Base-by-base conservation (phyloP, 768 basidiomycete species). In the Naematelia aurantialba region DNA sequence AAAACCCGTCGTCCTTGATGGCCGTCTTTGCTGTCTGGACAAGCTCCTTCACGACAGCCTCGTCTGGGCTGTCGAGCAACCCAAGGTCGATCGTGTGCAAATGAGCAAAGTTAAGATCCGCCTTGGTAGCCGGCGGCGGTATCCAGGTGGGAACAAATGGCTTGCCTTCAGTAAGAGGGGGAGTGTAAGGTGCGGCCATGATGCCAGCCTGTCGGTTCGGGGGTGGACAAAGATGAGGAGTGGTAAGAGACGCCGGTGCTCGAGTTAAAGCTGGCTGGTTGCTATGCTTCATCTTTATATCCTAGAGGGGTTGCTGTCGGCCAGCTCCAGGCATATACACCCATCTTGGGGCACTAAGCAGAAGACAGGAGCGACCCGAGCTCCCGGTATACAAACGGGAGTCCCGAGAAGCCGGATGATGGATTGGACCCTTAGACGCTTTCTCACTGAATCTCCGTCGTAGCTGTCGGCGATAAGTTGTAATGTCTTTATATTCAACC, bases 1-100 rank as follows among this genome's bases (percentile, higher is more conserved):
- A 25, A 51, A 70, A 70, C n/a, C 69, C 69, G 39, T 70, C 69
- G 1, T 59, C 63, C 48, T 46, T 30, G 42, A 70, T 62, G 8
- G 66, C 66, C 25, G 25, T 29, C 48, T 64, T 64, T 25, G 56
- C 51, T 3, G 31, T 45, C 14, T 63, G 56, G 21, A 69, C 60
- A 3, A 69, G 61, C 21, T 60, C 45, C 25, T 58, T 26, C 2
- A 52, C 47, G 17, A 59, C 59, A 5, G 21, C 31, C 26, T 42
- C 55, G 25, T 64, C 61, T 10, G 46, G 53, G 4, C 55, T 50
- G 47, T 70, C 66, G 19, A 70, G 25, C 2, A 56, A 52, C 1
- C 56, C 53, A 10, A 70, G 51, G 21, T 70, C 64, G 56, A 70
- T 63, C 10, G 61, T 59, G n/a, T 48, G 55, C 21, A 70, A 59